Percentiles rank a stretch among this genome's conserved stretches.
Conservation (phyloP, 176 grass and related monocot species). For the Triticum dicoccoides region DNA sequence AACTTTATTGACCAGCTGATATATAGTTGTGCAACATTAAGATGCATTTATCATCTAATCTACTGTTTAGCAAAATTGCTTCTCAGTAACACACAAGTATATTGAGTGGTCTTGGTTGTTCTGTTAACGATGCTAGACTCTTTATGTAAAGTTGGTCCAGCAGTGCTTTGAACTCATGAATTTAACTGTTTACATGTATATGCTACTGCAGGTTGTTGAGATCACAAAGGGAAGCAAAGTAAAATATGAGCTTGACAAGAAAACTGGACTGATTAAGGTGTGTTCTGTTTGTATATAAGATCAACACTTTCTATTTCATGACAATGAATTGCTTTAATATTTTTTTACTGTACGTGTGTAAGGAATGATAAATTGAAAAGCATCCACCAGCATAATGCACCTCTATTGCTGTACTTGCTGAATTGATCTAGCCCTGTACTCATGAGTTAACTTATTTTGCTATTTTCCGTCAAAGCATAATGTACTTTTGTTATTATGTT, state of each 20-base stretch:
- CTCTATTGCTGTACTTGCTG: not conserved
- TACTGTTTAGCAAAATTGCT: not conserved
- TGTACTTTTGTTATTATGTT: constrained; percentile 2
- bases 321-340: not conserved
- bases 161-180: not conserved
- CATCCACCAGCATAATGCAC: not conserved
- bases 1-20: not conserved
- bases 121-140: no score
- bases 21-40: not conserved
- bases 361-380: not conserved
- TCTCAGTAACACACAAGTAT: not conserved
- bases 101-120: no score
- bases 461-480: not conserved
- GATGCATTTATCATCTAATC: not conserved
- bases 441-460: not conserved
- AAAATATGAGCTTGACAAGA: constrained; percentile 83
- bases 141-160: no score
- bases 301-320: not conserved
- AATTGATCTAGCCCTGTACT: no score
- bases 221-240: constrained; percentile 83
- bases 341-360: no score
- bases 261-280: constrained; percentile 65
- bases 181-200: not conserved
- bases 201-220: constrained; percentile 57
- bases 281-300: constrained; percentile 12